Evolutionary conservation across 2,329 filamentous ascomycete genomes (phyloP).

Genomic region (Harringtonia lauricola): DNA sequence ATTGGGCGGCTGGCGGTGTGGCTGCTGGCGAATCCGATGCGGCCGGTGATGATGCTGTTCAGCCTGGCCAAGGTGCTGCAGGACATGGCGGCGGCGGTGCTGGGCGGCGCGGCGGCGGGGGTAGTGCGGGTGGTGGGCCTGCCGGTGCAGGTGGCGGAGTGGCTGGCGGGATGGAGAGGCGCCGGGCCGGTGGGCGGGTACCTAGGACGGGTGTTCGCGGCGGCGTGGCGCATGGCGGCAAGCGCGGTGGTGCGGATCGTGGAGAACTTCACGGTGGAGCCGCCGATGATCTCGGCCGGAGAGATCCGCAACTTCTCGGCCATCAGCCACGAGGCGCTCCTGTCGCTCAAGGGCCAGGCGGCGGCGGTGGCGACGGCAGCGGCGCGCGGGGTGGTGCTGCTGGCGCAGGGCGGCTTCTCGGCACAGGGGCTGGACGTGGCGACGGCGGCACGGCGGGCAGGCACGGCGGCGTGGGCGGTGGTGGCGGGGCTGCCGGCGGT

Average conservation of each 20-base stretch:
- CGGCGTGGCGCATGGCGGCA: conserved; percentile 29
- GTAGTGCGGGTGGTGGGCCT: conserved; percentile 25
- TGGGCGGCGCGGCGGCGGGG: conserved; percentile 40
- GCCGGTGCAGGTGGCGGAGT: conserved; percentile 24
- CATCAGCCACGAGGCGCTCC: conserved; percentile 60
- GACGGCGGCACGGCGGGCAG: conserved; percentile 10
- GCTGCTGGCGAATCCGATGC: conserved; percentile 66
- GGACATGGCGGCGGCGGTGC: conserved; percentile 57
- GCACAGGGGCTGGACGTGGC: conserved; percentile 14
- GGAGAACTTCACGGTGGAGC: conserved; percentile 37
- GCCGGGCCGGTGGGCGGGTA: background rate
- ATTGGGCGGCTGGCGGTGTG: conserved; percentile 77
- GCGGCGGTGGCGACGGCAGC: conserved; percentile 26
- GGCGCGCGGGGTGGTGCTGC: conserved; percentile 27
- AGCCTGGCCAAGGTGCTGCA: conserved; percentile 68
- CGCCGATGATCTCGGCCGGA: conserved; percentile 37
- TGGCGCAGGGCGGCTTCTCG: conserved; percentile 31
- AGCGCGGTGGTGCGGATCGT: conserved; percentile 35
- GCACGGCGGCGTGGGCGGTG: conserved; percentile 12
- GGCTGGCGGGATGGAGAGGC: conserved; percentile 19
- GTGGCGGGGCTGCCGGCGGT: conserved; percentile 21
- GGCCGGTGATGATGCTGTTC: conserved; percentile 63
- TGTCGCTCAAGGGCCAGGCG: conserved; percentile 45
- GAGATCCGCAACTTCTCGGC: conserved; percentile 71
- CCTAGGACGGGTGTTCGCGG: conserved; percentile 11